A percentile compares a stretch with the other conserved stretches of the same genome.
Evolutionary conservation across 352 stramenopile genomes (phyloP).

Genomic region (Pythium aristosporum): DNA sequence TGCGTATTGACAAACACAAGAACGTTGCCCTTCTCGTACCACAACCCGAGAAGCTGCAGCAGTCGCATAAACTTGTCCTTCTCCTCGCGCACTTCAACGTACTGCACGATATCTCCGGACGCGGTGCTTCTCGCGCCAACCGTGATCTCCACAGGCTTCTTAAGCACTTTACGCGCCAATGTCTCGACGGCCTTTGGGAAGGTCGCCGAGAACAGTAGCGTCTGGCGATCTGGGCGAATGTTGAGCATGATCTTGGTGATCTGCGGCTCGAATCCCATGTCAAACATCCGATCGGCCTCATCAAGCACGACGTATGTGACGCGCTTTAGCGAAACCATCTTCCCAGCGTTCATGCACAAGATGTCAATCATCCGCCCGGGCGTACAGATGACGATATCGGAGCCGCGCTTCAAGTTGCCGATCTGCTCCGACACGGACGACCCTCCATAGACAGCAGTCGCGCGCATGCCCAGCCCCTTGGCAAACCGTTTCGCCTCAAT

Average conservation of each 20-base stretch:
- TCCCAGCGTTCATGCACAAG: slow-evolving; percentile 96
- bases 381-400: slow-evolving; percentile 97
- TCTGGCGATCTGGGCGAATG: slow-evolving; percentile 90
- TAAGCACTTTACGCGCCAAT: slow-evolving; percentile 88
- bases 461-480: slow-evolving; percentile 89
- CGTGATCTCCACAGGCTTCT: slow-evolving; percentile 97
- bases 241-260: slow-evolving; percentile 96
- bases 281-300: slow-evolving; percentile 99
- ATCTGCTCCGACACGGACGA: slow-evolving; percentile 98
- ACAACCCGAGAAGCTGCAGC: slow-evolving; percentile 94
- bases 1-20: slow-evolving; percentile 99
- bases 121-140: slow-evolving; percentile 94
- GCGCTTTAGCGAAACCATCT: slow-evolving; percentile 94
- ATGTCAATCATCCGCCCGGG: slow-evolving; percentile 99
- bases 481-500: slow-evolving; percentile 94
- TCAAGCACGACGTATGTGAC: slow-evolving; percentile 99
- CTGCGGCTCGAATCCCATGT: slow-evolving; percentile 99
- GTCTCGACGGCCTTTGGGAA: slow-evolving; percentile 94
- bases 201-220: slow-evolving; percentile 97
- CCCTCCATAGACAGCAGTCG: slow-evolving; percentile 95
- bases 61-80: slow-evolving; percentile 98
- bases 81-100: slow-evolving; percentile 98
- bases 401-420: slow-evolving; percentile 97
- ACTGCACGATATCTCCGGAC: slow-evolving; percentile 96
- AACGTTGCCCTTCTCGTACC: slow-evolving; percentile 97